Evolutionary conservation across 2,329 filamentous ascomycete species (phyloP).

Genomic region (Aspergillus tubingensis): DNA sequence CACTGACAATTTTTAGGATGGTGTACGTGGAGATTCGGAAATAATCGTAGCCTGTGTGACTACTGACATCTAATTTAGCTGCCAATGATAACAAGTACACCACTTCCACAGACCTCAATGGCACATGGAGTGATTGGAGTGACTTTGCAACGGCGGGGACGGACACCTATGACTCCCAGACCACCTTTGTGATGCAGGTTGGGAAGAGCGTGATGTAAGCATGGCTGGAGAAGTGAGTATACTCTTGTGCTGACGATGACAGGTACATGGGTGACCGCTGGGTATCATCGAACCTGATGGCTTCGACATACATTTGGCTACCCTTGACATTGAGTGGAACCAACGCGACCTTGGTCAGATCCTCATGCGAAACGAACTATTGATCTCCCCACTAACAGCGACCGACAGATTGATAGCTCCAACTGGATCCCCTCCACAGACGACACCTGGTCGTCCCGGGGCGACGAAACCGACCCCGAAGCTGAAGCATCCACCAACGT

Average conservation of each 20-base stretch:
- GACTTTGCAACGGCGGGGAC: constrained; percentile 58
- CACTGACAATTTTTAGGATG: constrained; percentile 12
- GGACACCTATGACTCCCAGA: constrained; percentile 63
- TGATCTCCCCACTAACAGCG: not conserved
- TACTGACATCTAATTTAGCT: not conserved
- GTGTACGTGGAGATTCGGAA: constrained; percentile 7
- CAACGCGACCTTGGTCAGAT: constrained; percentile 7
- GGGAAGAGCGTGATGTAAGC: constrained; percentile 41
- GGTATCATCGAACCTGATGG: constrained; percentile 60
- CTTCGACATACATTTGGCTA: constrained; percentile 66
- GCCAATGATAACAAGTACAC: constrained; percentile 61
- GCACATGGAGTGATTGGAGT: constrained; percentile 62
- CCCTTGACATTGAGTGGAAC: constrained; percentile 46
- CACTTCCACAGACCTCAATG: constrained; percentile 58
- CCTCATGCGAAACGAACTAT: no score
- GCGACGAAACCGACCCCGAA: not conserved
- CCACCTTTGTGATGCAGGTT: constrained; percentile 56
- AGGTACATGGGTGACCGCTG: constrained; percentile 69
- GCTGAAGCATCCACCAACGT: constrained; percentile 17
- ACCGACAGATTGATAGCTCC: not conserved
- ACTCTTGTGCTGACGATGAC: not conserved
- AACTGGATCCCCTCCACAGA: constrained; percentile 11
- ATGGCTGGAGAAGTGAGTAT: not conserved
- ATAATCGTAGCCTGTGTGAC: not conserved
- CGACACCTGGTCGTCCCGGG: constrained; percentile 10